Conservation (phyloP, 139 green algal genomes). For the Volvox reticuliferus region DNA sequence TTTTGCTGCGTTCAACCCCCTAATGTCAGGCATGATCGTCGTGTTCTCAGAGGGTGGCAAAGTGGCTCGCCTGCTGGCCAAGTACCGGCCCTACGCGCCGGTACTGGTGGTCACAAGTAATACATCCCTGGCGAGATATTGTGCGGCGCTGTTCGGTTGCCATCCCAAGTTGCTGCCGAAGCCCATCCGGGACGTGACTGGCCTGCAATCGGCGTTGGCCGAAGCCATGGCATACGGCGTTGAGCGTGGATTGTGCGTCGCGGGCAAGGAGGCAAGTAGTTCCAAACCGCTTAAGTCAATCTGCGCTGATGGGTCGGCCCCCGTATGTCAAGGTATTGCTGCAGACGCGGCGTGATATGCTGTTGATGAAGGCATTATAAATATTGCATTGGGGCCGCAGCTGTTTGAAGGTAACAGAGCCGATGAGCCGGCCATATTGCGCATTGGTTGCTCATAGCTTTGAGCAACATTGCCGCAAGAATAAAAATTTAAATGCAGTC, state of each 20-base stretch:
- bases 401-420: not conserved
- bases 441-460: too few relatives aligned
- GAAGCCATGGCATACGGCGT: slow-evolving; percentile 61
- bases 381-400: too few relatives aligned
- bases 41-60: slow-evolving; percentile 73
- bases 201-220: slow-evolving; percentile 48
- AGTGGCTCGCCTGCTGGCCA: slow-evolving; percentile 67
- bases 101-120: slow-evolving; percentile 73
- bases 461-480: too few relatives aligned
- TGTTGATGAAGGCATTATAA: too few relatives aligned
- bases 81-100: slow-evolving; percentile 77
- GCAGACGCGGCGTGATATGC: too few relatives aligned
- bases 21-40: slow-evolving; percentile 67
- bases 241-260: slow-evolving; percentile 60
- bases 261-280: slow-evolving; percentile 64
- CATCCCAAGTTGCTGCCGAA: slow-evolving; percentile 59
- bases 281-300: too few relatives aligned
- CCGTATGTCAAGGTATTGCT: too few relatives aligned
- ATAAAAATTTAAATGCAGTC: too few relatives aligned
- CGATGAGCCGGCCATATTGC: not conserved
- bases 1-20: too few relatives aligned
- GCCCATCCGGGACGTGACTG: slow-evolving; percentile 47
- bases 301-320: too few relatives aligned
- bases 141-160: slow-evolving; percentile 61
- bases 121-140: slow-evolving; percentile 50